A percentile compares a stretch with the other conserved stretches of the same genome.
Evolutionary conservation across 805 yeast species (phyloP).

Genomic region (Clavispora phyllophila): DNA sequence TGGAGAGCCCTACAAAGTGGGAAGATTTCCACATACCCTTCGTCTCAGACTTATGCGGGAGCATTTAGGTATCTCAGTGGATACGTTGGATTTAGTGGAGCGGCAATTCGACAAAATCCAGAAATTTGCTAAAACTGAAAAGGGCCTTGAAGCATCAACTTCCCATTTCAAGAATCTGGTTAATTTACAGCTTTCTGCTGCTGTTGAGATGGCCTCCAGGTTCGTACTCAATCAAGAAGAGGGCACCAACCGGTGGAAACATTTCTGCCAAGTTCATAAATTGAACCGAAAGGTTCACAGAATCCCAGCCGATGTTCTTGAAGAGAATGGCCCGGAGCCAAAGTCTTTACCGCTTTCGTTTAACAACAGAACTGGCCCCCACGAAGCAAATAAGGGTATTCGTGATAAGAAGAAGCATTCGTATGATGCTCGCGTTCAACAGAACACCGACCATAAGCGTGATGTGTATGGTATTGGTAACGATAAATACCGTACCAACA

Average conservation of each 20-base stretch:
- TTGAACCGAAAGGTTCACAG: slow-evolving; percentile 4
- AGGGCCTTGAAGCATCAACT: slow-evolving; percentile 44
- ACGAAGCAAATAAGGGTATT: slow-evolving; percentile 74
- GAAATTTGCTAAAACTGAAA: slow-evolving; percentile 35
- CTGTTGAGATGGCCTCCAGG: slow-evolving; percentile 71
- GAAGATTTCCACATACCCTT: slow-evolving; percentile 82
- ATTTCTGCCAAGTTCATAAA: slow-evolving; percentile 17
- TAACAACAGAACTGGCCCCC: slow-evolving; percentile 77
- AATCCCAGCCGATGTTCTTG: slow-evolving; percentile 1
- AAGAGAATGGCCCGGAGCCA: slow-evolving; percentile 24
- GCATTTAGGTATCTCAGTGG: slow-evolving; percentile 92
- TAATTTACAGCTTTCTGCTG: slow-evolving; percentile 47
- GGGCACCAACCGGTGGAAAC: slow-evolving; percentile 48
- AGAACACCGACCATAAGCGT: slow-evolving; percentile 54
- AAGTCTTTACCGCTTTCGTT: slow-evolving; percentile 53
- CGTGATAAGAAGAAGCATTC: slow-evolving; percentile 79
- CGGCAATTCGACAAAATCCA: slow-evolving; percentile 55
- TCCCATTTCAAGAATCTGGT: slow-evolving; percentile 31
- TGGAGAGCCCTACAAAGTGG: slow-evolving; percentile 76
- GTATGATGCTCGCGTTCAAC: slow-evolving; percentile 73
- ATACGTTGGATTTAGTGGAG: slow-evolving; percentile 75
- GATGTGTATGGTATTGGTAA: slow-evolving; percentile 77
- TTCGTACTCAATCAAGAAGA: slow-evolving; percentile 49
- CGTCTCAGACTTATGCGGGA: slow-evolving; percentile 94
- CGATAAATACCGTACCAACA: slow-evolving; percentile 52